Base-by-base conservation (phyloP, 2,329 filamentous ascomycete genomes). In the Zymoseptoria passerinii region DNA sequence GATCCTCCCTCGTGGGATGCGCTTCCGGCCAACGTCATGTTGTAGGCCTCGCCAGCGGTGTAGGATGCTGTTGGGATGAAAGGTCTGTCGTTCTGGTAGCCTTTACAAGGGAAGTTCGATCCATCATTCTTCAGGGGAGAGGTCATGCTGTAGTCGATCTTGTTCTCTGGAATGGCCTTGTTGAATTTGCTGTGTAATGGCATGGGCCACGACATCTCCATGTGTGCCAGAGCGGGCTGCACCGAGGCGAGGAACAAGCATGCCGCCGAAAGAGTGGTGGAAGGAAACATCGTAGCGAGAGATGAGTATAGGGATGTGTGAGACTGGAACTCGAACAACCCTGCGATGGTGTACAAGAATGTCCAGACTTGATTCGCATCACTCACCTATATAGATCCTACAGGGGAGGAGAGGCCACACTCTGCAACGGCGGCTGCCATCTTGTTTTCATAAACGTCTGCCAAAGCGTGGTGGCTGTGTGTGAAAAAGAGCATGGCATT, bases 71-170 rank as follows among this genome's bases (percentile, higher is more conserved):
- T 81, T 4, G 83, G 73, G 18, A 76, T 72, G 63, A 83, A 83
- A 1, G 74, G 67, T 16, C 69, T 70, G 60, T 81, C 79, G 35
- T 72, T 73, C 59, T 81, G 78, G 56, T 84, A 83, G 9, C 86
- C 85, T 77, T 91, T 91, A 81, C 89, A 94, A 4, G 89, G 86
- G 72, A 83, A 94, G 73, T 91, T 81, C 59, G 78, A 77, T 27
- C 86, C 86, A 60, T 78, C 76, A 19, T 77, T 68, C 1, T 74
- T 70, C 52, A 94, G 79, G 2, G 89, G 89, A 16, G 80, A 78
- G 40, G 84, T 89, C 76, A 90, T 89, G 66, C 81, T 82, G 76
- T 87, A 90, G 75, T 92, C 87, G 69, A 83, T 79, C 55, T 65
- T 50, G 56, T 80, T 73, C 57, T 74, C 74, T 10, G 67, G 63